Base-by-base conservation (phyloP, 2,329 filamentous ascomycete genomes). In the Didymella exigua region DNA sequence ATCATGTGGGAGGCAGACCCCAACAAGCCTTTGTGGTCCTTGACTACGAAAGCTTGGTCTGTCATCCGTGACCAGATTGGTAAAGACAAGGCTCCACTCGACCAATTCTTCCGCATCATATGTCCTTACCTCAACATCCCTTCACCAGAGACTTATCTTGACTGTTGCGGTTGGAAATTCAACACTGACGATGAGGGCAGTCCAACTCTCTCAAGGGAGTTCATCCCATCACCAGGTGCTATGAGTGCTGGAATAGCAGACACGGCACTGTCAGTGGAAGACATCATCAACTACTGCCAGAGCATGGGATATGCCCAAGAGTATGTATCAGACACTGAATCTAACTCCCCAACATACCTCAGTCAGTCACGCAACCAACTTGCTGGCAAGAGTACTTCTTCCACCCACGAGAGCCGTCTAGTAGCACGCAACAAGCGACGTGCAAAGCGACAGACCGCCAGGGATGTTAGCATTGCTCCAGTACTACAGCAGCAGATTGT, bases 31-130 rank as follows among this genome's bases (percentile, higher is more conserved):
- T 78, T 82, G 60, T 84, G 82, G 81, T 75, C 75, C 42, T 71
- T 85, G 55, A 69, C 84, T 53, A 79, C 81, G 42, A 83, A 82
- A 64, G 80, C 82, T 16, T 85, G 83, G 75, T 84, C 82, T 27
- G 76, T 78, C 56, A 75, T 83, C 42, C 78, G 82, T 42, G 82
- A 84, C 61, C 73, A 78, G 38, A 67, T 80, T 47, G 79, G 81
- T 62, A 79, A 79, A 58, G 69, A 73, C 19, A 73, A 77, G 27
- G 76, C 81, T 21, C 74, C 78, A 38, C 73, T 85, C 31, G 75
- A 80, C 42, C 67, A 74, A 9, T 84, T 83, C 69, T 74, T 84
- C 40, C 57, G 60, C 14, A 60, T 81, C 54, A 77, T 76, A 41
- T 78, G 78, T 53, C 76, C 78, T 38, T 68, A 78, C 48, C 79